Base-by-base conservation (phyloP, 768 basidiomycete species). In the Termitomyces sp. region DNA sequence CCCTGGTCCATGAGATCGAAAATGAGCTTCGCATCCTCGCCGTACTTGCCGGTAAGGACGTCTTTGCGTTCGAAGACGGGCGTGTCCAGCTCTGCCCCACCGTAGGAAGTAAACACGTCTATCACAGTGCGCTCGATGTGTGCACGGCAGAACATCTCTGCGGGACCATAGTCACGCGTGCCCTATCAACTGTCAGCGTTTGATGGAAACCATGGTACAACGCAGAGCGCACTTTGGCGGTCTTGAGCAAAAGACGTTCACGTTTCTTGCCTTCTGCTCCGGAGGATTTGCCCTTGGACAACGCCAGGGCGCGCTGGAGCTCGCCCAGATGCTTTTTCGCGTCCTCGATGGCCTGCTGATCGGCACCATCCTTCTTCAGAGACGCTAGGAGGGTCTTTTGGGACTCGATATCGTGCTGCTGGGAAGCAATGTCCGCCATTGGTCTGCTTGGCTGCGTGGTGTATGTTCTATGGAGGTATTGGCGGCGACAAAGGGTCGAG, bases 41-140 rank as follows among this genome's bases (percentile, higher is more conserved):
- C 97, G 64, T 98, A 97, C 73, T 99, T 99, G 59, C 93, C 96
- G 1, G 94, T 84, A 44, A 98, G 75, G 57, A 99, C 87, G 68
- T 99, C 97, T 71, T 95, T 95, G 60, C 96, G 86, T 74, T 98
- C 97, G 65, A 99, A 98, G 6, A 98, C 95, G 54, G 97, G 97
- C 2, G 97, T 99, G 72, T 99, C 97, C 55, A 99, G 91, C 60
- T 91, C 93, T 54, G 84, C 81, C 7, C 88, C 97, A 13, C 97
- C 97, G 67, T 88, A 96, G 6, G 85, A 82, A 47, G 91, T 85
- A 73, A 98, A 99, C 57, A 86, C 85, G 2, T 88, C 85, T 68
- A 91, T 90, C 66, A 99, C 88, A 55, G 86, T 90, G 44, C 82
- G 80, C 69, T 98, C 95, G 66, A 98, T 88, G 73, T 90, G 85